phyloP scores from a whole-genome alignment of 345 rosid species.

The Eucalyptus sideroxylon region DNA sequence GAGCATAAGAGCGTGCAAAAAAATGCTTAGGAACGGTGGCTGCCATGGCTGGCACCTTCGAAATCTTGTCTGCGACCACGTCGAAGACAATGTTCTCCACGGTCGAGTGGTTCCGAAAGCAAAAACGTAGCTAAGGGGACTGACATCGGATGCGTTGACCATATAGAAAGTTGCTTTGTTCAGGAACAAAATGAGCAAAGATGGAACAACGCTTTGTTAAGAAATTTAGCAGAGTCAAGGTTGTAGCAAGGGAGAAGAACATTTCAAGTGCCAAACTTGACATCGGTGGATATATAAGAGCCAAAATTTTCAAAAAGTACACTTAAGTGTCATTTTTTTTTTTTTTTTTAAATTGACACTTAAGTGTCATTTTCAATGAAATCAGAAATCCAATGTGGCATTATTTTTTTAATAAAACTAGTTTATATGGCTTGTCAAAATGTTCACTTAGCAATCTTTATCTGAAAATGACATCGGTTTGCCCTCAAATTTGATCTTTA shows the following conservation, averaged over 20 bases:
- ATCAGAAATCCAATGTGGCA: fast-evolving
- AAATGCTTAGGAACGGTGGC: neutral
- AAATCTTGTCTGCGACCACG: neutral
- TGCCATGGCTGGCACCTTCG: neutral
- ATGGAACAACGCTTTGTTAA: neutral
- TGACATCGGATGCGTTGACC: neutral
- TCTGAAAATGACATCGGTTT: fast-evolving
- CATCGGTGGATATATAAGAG: no score
- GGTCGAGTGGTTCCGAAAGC: neutral
- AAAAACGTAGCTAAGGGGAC: neutral
- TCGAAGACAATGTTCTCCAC: neutral
- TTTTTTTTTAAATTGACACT: no score
- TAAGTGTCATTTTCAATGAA: no score
- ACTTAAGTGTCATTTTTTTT: no score
- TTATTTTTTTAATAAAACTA: no score
- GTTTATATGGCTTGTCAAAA: no score
- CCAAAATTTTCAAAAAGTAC: no score
- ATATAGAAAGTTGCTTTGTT: neutral
- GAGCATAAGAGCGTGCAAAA: neutral
- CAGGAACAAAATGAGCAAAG: neutral
- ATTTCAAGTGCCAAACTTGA: no score
- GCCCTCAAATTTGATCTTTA: no score
- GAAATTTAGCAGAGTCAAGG: neutral
- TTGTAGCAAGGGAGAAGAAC: neutral
- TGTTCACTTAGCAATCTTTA: no score